Evolutionary conservation across 257 asterid species (phyloP).

Genomic region (Sherardia arvensis): DNA sequence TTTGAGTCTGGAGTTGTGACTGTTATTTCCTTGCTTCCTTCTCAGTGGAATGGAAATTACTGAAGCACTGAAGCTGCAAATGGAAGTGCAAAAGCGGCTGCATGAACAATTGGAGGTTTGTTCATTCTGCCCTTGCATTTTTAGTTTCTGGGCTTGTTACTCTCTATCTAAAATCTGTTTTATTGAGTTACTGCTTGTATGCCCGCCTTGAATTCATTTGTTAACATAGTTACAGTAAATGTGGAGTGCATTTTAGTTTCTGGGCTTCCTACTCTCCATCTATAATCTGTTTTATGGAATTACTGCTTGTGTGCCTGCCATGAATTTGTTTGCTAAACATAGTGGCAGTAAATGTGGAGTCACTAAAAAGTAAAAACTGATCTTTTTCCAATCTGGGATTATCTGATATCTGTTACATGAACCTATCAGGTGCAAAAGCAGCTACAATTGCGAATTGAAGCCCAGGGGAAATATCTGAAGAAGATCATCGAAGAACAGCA

Average conservation of each 20-base stretch:
- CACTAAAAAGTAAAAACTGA: neutral
- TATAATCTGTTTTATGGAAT: neutral
- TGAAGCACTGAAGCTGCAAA: slow-evolving; percentile 95
- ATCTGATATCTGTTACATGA: neutral
- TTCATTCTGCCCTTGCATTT: slow-evolving; percentile 4
- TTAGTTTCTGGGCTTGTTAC: neutral
- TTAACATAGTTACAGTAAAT: neutral
- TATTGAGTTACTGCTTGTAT: neutral
- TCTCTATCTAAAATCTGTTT: neutral
- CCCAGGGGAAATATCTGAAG: slow-evolving; percentile 93
- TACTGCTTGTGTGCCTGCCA: neutral
- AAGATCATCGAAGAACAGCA: slow-evolving; percentile 96
- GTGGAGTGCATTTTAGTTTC: neutral
- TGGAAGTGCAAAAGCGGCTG: slow-evolving; percentile 98
- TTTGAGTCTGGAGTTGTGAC: neutral
- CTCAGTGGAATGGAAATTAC: slow-evolving; percentile 84
- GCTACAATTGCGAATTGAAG: slow-evolving; percentile 87
- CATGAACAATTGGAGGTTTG: slow-evolving; percentile 96
- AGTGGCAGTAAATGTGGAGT: neutral
- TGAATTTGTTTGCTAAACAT: neutral
- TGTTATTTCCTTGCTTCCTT: slow-evolving; percentile 8
- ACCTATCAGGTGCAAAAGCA: slow-evolving; percentile 85
- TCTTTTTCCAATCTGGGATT: neutral
- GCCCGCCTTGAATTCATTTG: neutral
- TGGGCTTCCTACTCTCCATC: neutral